Base-by-base conservation (phyloP, 108 stramenopile species). In the Asterionellopsis glacialis region DNA sequence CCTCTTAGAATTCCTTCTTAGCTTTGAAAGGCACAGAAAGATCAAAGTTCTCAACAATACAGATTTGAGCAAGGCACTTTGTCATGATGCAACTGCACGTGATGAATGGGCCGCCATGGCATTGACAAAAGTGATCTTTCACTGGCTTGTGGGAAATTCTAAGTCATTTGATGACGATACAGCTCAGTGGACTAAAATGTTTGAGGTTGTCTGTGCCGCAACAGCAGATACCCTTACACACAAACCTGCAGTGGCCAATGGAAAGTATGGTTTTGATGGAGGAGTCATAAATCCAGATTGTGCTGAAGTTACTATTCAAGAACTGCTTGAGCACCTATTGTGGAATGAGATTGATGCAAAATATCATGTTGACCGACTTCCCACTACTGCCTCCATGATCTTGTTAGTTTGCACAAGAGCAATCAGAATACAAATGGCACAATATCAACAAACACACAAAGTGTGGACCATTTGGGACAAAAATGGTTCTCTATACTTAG, bases 151-250 rank as follows among this genome's bases (percentile, higher is more conserved):
- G 85, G 26, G n/a, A 73, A 85, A 64, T 66, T 74, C 38, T 91
- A 87, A 16, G 81, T 5, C n/a, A n/a, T n/a, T 38, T 86, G 75
- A 64, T 88, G 85, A 1, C 75, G 33, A 33, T 33, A 33, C 5
- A 33, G 44, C 11, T 82, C 74, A 39, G 82, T 80, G 52, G 52
- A 23, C 52, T 15, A 5, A 19, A 12, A 47, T 67, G 28, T 43
- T 68, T 41, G 74, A 75, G 23, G 2, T 61, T 14, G 57, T 65
- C 22, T 75, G 74, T 48, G 74, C 67, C 1, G 33, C 63, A 2
- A 45, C 59, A 24, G 51, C 58, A 0, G 13, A 68, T 15, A 19
- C 63, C 16, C 67, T 61, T 24, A 11, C 14, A 49, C 41, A 27
- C 45, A 69, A 51, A 52, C 67, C 67, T 16, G 44, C 51, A n/a